Base-by-base conservation (phyloP, 257 asterid species). In the Asclepias syriaca region DNA sequence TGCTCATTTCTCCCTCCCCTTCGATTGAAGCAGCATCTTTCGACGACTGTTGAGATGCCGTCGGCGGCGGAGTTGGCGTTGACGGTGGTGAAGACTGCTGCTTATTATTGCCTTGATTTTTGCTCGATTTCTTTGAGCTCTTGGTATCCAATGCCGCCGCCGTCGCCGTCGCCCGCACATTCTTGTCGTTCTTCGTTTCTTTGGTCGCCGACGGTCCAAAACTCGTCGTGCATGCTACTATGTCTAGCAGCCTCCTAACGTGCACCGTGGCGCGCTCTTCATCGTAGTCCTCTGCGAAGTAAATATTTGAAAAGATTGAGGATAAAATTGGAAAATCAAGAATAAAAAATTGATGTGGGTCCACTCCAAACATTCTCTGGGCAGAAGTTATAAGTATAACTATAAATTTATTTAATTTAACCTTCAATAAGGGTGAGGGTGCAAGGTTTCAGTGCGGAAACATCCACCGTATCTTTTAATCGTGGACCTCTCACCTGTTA, bases 381-480 rank as follows among this genome's bases (percentile, higher is more conserved):
- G 48, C 10, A 39, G 1, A 34, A 34, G n/a, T n/a, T n/a, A n/a
- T n/a, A n/a, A 24, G 39, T 34, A 34, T 34, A 34, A 29, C 34
- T 29, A 29, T 29, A 29, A 29, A 29, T 34, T 49, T 58, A 66
- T 48, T 61, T 34, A 19, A 21, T 18, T 69, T 74, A 75, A 94
- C 99, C 98, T 91, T 91, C 97, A n/a, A 81, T 87, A 24, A 94
- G 93, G 0, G 89, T 84, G 68, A 94, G 97, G 79, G 80, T 57
- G 84, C 91, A 89, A 72, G 99, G 99, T 64, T 91, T 94, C 80
- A 94, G 80, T 74, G 99, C 97, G 80, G 97, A 83, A 58, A 94
- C 88, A 87, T 94, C 97, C 85, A 91, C 97, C 77, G 87, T 83
- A 75, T 91, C 97, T 76, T 89, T 94, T 72, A 94, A 83, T 49